Conservation (phyloP, 2,329 filamentous ascomycete genomes). For the Stylonectria norvegica region DNA sequence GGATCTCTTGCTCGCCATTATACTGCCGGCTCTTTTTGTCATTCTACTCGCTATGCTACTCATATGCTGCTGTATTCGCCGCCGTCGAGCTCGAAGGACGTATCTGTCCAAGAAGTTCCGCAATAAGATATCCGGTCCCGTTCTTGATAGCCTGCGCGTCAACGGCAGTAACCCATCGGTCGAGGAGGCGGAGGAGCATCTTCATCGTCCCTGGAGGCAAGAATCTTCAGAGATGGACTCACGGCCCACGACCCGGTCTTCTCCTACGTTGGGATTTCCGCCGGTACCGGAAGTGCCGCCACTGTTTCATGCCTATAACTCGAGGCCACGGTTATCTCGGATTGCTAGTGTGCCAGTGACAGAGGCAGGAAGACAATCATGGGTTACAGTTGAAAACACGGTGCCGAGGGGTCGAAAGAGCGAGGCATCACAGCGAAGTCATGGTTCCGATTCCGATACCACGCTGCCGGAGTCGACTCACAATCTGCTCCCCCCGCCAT, state of each 20-base stretch:
- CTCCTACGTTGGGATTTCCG: slow-evolving; percentile 25
- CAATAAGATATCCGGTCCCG: slow-evolving; percentile 32
- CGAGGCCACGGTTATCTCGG: slow-evolving; percentile 17
- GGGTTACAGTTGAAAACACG: slow-evolving; percentile 34
- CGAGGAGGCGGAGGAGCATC: slow-evolving; percentile 15
- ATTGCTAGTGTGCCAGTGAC: slow-evolving; percentile 19
- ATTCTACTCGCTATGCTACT: slow-evolving; percentile 33
- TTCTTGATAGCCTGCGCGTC: slow-evolving; percentile 27
- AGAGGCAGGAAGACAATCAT: slow-evolving; percentile 31
- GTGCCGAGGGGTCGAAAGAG: slow-evolving; percentile 23
- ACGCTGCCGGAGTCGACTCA: slow-evolving; percentile 30
- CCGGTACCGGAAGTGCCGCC: slow-evolving; percentile 24
- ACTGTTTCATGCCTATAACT: slow-evolving; percentile 23
- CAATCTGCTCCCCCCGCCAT: slow-evolving; percentile 30
- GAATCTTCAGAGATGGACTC: slow-evolving; percentile 26
- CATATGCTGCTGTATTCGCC: slow-evolving; percentile 33
- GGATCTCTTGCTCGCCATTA: slow-evolving; percentile 41
- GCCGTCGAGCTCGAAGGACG: slow-evolving; percentile 26
- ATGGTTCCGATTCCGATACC: slow-evolving; percentile 24
- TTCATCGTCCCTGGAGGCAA: slow-evolving; percentile 14
- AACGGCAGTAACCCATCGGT: slow-evolving; percentile 26
- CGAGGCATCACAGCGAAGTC: slow-evolving; percentile 23
- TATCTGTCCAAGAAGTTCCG: slow-evolving; percentile 30
- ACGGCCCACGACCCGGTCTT: slow-evolving; percentile 21
- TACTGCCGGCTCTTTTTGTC: slow-evolving; percentile 41